phyloP scores from a whole-genome alignment of 306 rosid genomes.

The Vigna nakashimae region DNA sequence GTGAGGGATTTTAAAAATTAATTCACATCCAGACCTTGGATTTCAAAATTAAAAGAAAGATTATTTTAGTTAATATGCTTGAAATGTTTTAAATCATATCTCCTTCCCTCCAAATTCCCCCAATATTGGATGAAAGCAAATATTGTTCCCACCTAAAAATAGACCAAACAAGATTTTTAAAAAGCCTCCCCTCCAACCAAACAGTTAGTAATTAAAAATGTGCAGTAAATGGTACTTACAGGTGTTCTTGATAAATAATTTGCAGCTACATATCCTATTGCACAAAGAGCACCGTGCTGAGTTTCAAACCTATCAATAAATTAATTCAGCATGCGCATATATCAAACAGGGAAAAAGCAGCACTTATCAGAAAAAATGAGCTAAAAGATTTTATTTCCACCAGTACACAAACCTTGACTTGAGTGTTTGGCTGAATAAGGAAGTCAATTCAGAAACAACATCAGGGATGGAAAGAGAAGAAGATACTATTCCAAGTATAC shows the following conservation, averaged over 20 bases:
- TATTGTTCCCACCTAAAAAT: too few relatives aligned
- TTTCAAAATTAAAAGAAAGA: too few relatives aligned
- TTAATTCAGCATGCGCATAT: slow-evolving; percentile 39
- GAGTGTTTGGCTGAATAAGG: slow-evolving; percentile 58
- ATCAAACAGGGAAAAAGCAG: slow-evolving; percentile 19
- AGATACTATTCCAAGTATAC: slow-evolving; percentile 91
- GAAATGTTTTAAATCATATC: too few relatives aligned
- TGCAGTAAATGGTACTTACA: slow-evolving; percentile 59
- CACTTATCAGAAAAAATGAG: slow-evolving; percentile 14
- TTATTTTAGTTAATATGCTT: too few relatives aligned
- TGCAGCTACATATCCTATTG: slow-evolving; percentile 88
- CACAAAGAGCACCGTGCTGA: slow-evolving; percentile 90
- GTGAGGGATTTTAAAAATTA: too few relatives aligned
- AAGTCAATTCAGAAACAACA: slow-evolving; percentile 67
- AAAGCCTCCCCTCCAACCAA: too few relatives aligned
- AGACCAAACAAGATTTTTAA: too few relatives aligned
- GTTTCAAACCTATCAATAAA: slow-evolving; percentile 78
- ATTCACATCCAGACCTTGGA: too few relatives aligned
- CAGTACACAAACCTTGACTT: slow-evolving; percentile 70
- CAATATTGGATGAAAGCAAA: too few relatives aligned
- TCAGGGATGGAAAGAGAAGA: slow-evolving; percentile 67
- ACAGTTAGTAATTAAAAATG: slow-evolving; percentile 10
- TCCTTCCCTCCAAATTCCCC: too few relatives aligned
- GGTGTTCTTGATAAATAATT: slow-evolving; percentile 73
- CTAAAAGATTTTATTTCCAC: slow-evolving; percentile 23